Evolutionary conservation across 352 stramenopile genomes (phyloP).

Genomic region (Phytophthora tubulina): DNA sequence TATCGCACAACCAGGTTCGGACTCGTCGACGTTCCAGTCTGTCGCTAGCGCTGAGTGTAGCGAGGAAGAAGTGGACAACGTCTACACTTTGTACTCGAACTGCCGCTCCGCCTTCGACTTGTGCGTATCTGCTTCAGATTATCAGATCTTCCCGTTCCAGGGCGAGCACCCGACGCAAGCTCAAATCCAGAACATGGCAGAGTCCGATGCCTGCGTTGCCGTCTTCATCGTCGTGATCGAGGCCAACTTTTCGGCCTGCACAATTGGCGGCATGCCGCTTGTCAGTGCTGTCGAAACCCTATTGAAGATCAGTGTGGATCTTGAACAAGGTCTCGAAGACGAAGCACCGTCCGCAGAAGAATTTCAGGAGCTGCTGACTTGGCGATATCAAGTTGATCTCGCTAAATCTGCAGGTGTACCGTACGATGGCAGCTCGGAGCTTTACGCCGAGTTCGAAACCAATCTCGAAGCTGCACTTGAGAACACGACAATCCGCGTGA

Average conservation of each 20-base stretch:
- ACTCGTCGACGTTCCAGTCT: conserved; percentile 57
- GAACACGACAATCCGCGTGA: conserved; percentile 47
- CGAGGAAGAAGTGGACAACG: conserved; percentile 49
- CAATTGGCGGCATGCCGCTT: conserved; percentile 59
- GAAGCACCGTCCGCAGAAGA: conserved; percentile 35
- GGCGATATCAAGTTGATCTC: conserved; percentile 62
- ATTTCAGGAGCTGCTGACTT: conserved; percentile 57
- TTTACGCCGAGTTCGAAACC: conserved; percentile 56
- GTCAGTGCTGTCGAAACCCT: conserved; percentile 65
- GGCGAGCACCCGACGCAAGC: conserved; percentile 54
- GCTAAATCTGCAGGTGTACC: conserved; percentile 48
- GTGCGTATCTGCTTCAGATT: conserved; percentile 60
- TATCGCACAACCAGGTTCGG: conserved; percentile 48
- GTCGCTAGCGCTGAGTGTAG: conserved; percentile 54
- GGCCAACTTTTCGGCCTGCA: conserved; percentile 58
- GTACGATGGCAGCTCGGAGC: conserved; percentile 52
- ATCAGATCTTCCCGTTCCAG: conserved; percentile 72
- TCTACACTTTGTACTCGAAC: conserved; percentile 67
- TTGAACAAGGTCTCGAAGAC: conserved; percentile 32
- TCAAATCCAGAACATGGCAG: conserved; percentile 63
- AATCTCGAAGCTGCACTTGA: conserved; percentile 44
- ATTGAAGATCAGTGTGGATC: conserved; percentile 65
- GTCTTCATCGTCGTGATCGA: conserved; percentile 68
- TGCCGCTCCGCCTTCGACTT: conserved; percentile 66
- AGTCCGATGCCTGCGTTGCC: conserved; percentile 56